These are phyloP conservation scores for Rhizopogon vesiculosus DNA, from an alignment of 768 basidiomycete species.

Conservation along the genomic window DNA sequence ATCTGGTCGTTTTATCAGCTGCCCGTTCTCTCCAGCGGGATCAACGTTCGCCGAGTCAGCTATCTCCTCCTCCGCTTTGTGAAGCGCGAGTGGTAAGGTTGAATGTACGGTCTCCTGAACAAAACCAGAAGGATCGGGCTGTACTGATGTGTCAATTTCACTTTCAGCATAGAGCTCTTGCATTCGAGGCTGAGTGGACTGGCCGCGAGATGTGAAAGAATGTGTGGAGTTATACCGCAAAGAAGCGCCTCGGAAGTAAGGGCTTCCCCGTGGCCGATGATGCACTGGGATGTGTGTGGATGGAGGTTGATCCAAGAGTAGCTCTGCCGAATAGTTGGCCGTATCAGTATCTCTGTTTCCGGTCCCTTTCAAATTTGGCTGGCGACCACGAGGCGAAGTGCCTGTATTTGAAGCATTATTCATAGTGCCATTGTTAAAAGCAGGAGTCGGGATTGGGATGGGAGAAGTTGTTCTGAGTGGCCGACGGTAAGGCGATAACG, in stretches of 20 bases:
- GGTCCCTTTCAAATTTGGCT: constrained; percentile 25
- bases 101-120: constrained; percentile 57
- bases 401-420: constrained; percentile 31
- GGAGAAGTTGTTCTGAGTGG: constrained; percentile 40
- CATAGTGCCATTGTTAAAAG: constrained; percentile 32
- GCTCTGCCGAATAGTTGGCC: constrained; percentile 32
- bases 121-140: constrained; percentile 33
- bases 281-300: constrained; percentile 39
- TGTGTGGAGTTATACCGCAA: constrained; percentile 37
- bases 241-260: constrained; percentile 30
- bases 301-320: constrained; percentile 37
- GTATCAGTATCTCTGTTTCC: constrained; percentile 19
- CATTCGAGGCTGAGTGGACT: constrained; percentile 33
- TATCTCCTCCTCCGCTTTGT: constrained; percentile 28
- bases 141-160: constrained; percentile 25
- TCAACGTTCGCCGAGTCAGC: constrained; percentile 10
- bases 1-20: constrained; percentile 11
- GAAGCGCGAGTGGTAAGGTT: constrained; percentile 54
- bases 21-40: constrained; percentile 15
- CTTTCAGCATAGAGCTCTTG: constrained; percentile 42
- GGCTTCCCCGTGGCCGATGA: constrained; percentile 26
- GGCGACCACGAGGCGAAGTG: constrained; percentile 30
- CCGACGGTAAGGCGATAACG: constrained; percentile 37
- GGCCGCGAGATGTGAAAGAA: constrained; percentile 32
- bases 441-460: constrained; percentile 43